phyloP scores from a whole-genome alignment of 2,329 filamentous ascomycete species.

The Coleophoma eucalyptorum region DNA sequence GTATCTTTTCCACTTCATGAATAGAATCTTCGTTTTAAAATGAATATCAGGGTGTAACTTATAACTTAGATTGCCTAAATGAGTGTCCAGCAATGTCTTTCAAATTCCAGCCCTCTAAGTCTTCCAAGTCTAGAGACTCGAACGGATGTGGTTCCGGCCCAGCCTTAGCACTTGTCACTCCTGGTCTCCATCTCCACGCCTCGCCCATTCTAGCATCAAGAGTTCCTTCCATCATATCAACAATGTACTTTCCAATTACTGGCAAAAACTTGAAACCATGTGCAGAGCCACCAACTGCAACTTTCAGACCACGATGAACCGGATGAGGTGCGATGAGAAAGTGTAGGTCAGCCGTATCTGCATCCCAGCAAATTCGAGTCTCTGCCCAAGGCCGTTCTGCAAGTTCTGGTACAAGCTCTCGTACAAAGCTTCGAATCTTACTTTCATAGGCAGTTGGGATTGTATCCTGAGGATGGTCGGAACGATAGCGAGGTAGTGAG shows the following conservation, averaged over 20 bases:
- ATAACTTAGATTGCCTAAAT: no score
- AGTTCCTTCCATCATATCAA: conserved; percentile 28
- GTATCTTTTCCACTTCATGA: no score
- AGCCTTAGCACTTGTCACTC: background rate
- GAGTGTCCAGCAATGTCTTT: background rate
- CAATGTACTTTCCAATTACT: conserved; percentile 34
- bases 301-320: conserved; percentile 31
- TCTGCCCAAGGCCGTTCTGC: background rate
- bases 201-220: conserved; percentile 34
- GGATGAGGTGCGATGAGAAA: conserved; percentile 54
- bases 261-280: conserved; percentile 42
- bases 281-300: conserved; percentile 39
- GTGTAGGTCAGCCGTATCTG: conserved; percentile 53
- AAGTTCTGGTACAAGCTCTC: background rate
- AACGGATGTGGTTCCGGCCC: background rate
- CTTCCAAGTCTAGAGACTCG: background rate
- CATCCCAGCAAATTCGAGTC: conserved; percentile 32
- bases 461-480: background rate
- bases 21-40: no score
- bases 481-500: background rate
- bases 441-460: background rate
- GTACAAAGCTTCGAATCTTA: background rate
- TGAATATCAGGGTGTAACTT: no score
- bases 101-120: background rate
- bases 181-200: conserved; percentile 42